A percentile compares a stretch with the other conserved stretches of the same genome.
phyloP scores from a whole-genome alignment of 2,329 filamentous ascomycete genomes.

The Alternaria brassicae region DNA sequence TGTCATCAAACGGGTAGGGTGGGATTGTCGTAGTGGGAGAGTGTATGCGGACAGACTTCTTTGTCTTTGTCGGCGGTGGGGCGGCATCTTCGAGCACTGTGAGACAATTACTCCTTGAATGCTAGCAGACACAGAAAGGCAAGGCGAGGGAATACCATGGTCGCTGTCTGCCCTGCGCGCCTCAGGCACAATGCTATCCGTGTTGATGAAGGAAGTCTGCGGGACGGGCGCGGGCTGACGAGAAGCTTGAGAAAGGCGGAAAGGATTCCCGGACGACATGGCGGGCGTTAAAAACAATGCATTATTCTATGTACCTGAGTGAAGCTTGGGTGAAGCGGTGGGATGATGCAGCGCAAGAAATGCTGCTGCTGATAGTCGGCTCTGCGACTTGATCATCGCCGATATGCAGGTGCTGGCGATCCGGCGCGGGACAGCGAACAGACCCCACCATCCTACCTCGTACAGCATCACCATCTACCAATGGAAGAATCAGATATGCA shows the following conservation, averaged over 20 bases:
- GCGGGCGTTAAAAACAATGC: slow-evolving; percentile 46
- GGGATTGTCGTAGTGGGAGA: slow-evolving; percentile 50
- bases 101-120: slow-evolving; percentile 43
- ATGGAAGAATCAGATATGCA: slow-evolving; percentile 1
- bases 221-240: slow-evolving; percentile 33
- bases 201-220: slow-evolving; percentile 36
- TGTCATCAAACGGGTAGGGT: slow-evolving; percentile 41
- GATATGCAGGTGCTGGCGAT: slow-evolving; percentile 26
- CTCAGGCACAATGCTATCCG: slow-evolving; percentile 33
- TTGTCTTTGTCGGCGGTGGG: slow-evolving; percentile 52
- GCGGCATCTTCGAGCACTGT: slow-evolving; percentile 39
- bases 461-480: slow-evolving; percentile 10
- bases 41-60: slow-evolving; percentile 66
- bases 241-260: slow-evolving; percentile 45
- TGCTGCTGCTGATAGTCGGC: slow-evolving; percentile 34
- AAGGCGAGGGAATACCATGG: slow-evolving; percentile 44
- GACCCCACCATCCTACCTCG: slow-evolving; percentile 28
- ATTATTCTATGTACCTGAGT: slow-evolving; percentile 50
- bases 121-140: slow-evolving; percentile 30
- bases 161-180: slow-evolving; percentile 29
- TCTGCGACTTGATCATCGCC: slow-evolving; percentile 23
- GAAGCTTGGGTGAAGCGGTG: slow-evolving; percentile 32
- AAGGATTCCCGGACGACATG: slow-evolving; percentile 52
- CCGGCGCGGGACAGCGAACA: slow-evolving; percentile 31
- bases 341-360: slow-evolving; percentile 20